phyloP scores from a whole-genome alignment of 805 yeast genomes.

The Nakazawaea laoshanensis region DNA sequence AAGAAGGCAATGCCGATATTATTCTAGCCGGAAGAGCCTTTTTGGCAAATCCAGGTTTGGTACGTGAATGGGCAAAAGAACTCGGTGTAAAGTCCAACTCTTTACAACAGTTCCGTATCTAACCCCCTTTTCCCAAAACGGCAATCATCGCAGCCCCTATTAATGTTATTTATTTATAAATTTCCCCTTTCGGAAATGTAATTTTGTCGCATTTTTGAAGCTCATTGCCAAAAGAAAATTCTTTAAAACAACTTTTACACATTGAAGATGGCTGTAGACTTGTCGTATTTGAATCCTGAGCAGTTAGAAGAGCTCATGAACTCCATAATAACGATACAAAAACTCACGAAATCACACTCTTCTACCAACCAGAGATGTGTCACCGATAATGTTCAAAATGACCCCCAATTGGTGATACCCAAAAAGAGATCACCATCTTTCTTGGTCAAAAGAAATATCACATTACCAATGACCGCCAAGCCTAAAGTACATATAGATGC shows the following conservation, averaged over 20 bases:
- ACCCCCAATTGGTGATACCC: not conserved
- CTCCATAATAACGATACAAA: constrained; percentile 7
- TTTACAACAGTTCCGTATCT: constrained; percentile 15
- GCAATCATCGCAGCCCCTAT: too few species aligned
- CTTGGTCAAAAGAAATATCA: constrained; percentile 5
- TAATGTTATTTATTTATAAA: too few species aligned
- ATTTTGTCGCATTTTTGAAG: not conserved
- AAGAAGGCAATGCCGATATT: constrained; percentile 36
- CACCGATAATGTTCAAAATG: constrained; percentile 1
- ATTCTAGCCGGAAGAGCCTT: constrained; percentile 37
- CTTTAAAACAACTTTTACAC: too few species aligned
- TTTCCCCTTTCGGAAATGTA: constrained; percentile 4
- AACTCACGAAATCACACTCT: constrained; percentile 2
- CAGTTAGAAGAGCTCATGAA: constrained; percentile 7
- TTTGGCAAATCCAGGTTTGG: constrained; percentile 41
- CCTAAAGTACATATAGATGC: not conserved
- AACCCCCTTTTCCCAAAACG: too few species aligned
- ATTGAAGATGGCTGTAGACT: constrained; percentile 1
- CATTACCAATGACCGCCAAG: constrained; percentile 2
- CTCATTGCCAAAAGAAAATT: too few species aligned
- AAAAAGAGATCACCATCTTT: constrained; percentile 4
- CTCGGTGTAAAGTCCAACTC: constrained; percentile 33
- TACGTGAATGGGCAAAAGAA: constrained; percentile 41
- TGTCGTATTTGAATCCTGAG: constrained; percentile 2
- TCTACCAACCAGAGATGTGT: not conserved